These are phyloP conservation scores for Phytophthora capsici DNA, from an alignment of 352 stramenopile genomes.

Conservation along the genomic window DNA sequence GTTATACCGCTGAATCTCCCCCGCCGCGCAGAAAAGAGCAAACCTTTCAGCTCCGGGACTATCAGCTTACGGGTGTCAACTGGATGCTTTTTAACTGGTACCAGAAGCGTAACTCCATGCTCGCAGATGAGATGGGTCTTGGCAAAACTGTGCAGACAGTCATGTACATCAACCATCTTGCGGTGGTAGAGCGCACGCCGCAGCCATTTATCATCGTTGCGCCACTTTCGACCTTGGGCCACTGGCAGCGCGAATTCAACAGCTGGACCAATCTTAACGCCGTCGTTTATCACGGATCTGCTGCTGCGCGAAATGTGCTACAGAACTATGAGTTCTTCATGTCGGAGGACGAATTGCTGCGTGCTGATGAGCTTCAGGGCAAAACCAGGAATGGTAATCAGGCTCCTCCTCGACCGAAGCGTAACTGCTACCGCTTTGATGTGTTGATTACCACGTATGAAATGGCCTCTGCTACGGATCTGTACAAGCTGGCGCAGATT, in stretches of 20 bases:
- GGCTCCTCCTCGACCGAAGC: slow-evolving; percentile 41
- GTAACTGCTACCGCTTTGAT: slow-evolving; percentile 94
- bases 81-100: slow-evolving; percentile 99
- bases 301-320: slow-evolving; percentile 88
- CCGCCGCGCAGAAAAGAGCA: slow-evolving; percentile 69
- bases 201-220: slow-evolving; percentile 98
- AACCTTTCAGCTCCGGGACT: slow-evolving; percentile 94
- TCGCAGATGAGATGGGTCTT: slow-evolving; percentile 99
- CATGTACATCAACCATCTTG: slow-evolving; percentile 96
- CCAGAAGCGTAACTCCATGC: slow-evolving; percentile 97
- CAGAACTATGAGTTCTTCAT: slow-evolving; percentile 97
- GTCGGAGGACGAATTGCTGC: slow-evolving; percentile 50
- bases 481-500: slow-evolving; percentile 93
- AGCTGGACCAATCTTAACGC: slow-evolving; percentile 99
- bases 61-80: slow-evolving; percentile 99
- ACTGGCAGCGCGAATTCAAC: slow-evolving; percentile 97
- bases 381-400: slow-evolving; percentile 36
- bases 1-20: slow-evolving; percentile 65
- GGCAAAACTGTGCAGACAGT: slow-evolving; percentile 97
- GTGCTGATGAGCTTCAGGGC: slow-evolving; percentile 39
- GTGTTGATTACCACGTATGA: slow-evolving; percentile 99
- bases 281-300: slow-evolving; percentile 98
- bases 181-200: slow-evolving; percentile 92
- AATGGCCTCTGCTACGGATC: slow-evolving; percentile 95
- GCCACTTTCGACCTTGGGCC: slow-evolving; percentile 96